phyloP scores from a whole-genome alignment of 2,329 filamentous ascomycete genomes.

The Zymoseptoria pseudotritici region DNA sequence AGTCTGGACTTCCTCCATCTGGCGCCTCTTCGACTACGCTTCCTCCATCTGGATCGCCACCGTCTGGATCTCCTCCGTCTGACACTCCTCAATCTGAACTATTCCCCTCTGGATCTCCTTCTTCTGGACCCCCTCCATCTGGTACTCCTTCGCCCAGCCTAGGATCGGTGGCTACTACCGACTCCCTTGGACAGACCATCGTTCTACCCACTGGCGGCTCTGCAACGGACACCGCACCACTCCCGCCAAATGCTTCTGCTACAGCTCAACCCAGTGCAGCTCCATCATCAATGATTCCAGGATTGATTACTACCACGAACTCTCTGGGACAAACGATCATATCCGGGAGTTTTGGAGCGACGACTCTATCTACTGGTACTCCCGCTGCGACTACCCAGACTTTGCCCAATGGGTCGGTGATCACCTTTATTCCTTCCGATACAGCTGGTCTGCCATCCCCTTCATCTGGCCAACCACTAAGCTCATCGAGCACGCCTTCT shows the following conservation, averaged over 20 bases:
- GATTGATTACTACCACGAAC: background rate
- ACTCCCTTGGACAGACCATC: background rate
- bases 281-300: background rate
- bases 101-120: no score
- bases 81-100: no score
- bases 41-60: background rate
- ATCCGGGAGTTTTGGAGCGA: background rate
- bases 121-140: background rate
- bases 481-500: background rate
- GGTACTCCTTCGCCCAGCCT: background rate
- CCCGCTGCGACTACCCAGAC: background rate
- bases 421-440: background rate
- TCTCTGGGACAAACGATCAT: background rate
- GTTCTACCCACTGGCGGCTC: background rate
- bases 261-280: background rate
- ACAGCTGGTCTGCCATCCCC: background rate
- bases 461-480: background rate
- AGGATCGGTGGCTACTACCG: background rate
- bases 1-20: background rate
- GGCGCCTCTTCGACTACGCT: no score
- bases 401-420: background rate
- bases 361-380: background rate
- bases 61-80: background rate
- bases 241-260: background rate
- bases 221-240: background rate